These are phyloP conservation scores for Glycine soja DNA, from an alignment of 306 rosid genomes.

Conservation along the genomic window DNA sequence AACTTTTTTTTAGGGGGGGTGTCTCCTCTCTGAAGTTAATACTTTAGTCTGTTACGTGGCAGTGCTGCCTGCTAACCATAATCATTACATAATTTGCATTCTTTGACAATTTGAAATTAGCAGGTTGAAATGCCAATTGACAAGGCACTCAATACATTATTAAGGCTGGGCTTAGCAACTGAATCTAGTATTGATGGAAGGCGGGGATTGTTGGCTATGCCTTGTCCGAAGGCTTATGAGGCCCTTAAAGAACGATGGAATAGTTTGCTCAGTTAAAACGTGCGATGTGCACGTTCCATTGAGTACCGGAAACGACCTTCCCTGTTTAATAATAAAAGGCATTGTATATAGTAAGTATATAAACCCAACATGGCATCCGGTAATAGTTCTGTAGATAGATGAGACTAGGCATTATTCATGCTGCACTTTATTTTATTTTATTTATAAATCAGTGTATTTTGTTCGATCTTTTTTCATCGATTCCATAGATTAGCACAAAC, in stretches of 20 bases:
- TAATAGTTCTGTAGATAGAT: slow-evolving; percentile 41
- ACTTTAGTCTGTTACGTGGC: neutral
- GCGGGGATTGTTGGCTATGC: slow-evolving; percentile 59
- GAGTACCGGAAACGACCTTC: slow-evolving; percentile 10
- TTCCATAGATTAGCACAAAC: slow-evolving; percentile 1
- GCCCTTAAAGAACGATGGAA: slow-evolving; percentile 80
- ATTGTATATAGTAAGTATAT: slow-evolving; percentile 11
- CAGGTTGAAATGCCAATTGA: slow-evolving; percentile 95
- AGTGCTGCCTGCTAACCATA: neutral
- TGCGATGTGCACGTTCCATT: slow-evolving; percentile 17
- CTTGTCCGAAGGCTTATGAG: slow-evolving; percentile 68
- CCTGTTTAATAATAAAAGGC: slow-evolving; percentile 2
- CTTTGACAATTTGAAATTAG: slow-evolving; percentile 43
- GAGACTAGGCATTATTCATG: slow-evolving; percentile 31
- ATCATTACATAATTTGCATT: slow-evolving; percentile 25
- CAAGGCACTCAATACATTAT: slow-evolving; percentile 70
- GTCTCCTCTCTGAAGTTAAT: slow-evolving; percentile 4
- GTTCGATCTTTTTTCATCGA: neutral
- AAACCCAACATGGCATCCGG: slow-evolving; percentile 22
- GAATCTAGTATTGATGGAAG: slow-evolving; percentile 64
- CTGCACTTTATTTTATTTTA: neutral
- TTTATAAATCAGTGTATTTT: neutral
- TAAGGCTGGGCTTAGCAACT: slow-evolving; percentile 76
- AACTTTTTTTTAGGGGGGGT: neutral
- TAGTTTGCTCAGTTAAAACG: slow-evolving; percentile 61